A percentile compares a stretch with the other conserved stretches of the same genome.
Evolutionary conservation across 1,139 yeast species (phyloP).

Genomic region (Hanseniaspora sp.): DNA sequence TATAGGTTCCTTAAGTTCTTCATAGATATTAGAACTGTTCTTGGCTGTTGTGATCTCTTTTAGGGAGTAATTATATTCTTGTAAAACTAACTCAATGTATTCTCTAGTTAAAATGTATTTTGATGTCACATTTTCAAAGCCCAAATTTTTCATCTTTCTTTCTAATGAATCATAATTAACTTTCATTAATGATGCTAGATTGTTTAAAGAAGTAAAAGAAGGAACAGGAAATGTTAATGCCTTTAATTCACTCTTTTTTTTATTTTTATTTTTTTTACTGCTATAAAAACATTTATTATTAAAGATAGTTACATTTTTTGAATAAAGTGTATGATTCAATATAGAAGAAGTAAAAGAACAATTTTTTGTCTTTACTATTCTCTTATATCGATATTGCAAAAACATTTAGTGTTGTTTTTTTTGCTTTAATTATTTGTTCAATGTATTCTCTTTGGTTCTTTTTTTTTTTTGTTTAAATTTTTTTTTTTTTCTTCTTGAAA

Average conservation of each 20-base stretch:
- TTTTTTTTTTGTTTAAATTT: no score
- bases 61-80: slow-evolving; percentile 67
- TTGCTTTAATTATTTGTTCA: no score
- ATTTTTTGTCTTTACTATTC: no score
- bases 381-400: no score
- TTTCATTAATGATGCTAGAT: slow-evolving; percentile 59
- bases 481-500: no score
- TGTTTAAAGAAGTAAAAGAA: slow-evolving; percentile 60
- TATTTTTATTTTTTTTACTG: slow-evolving; percentile 20
- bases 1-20: slow-evolving; percentile 33
- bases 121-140: slow-evolving; percentile 64
- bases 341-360: no score
- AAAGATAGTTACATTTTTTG: neutral
- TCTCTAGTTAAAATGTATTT: slow-evolving; percentile 78
- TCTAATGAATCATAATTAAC: slow-evolving; percentile 54
- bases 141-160: slow-evolving; percentile 50
- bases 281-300: neutral
- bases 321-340: no score
- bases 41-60: slow-evolving; percentile 40
- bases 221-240: slow-evolving; percentile 45
- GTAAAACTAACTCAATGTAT: slow-evolving; percentile 75
- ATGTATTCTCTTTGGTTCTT: no score
- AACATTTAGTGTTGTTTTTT: no score
- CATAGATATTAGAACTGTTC: slow-evolving; percentile 42
- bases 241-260: slow-evolving; percentile 21